A percentile compares a stretch with the other conserved stretches of the same genome.
These are phyloP conservation scores for Erodium texanum DNA, from an alignment of 441 rosid genomes.

Conservation along the genomic window DNA sequence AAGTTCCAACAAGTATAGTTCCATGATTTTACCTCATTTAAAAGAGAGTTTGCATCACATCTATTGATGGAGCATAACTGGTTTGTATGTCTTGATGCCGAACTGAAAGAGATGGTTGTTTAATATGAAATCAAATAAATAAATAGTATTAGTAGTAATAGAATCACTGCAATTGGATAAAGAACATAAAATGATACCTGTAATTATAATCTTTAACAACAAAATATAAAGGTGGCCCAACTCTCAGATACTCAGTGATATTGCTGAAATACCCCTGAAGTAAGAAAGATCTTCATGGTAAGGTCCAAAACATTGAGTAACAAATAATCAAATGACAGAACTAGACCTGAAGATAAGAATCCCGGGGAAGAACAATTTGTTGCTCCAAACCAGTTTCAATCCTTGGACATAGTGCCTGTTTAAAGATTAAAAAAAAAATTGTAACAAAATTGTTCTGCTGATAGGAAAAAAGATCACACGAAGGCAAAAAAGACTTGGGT, in stretches of 20 bases:
- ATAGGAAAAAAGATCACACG: not conserved
- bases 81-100: conserved; percentile 45
- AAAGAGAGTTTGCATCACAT: conserved; percentile 53
- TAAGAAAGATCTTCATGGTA: conserved; percentile 8
- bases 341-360: conserved; percentile 58
- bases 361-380: conserved; percentile 59
- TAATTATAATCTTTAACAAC: conserved; percentile 59
- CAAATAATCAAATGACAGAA: not conserved
- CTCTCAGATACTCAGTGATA: conserved; percentile 44
- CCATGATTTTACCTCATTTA: conserved; percentile 42
- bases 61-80: conserved; percentile 58
- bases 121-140: conserved; percentile 19
- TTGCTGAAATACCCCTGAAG: conserved; percentile 49
- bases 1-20: not conserved
- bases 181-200: conserved; percentile 27
- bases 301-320: not conserved
- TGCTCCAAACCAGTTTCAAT: conserved; percentile 59
- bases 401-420: conserved; percentile 46
- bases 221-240: conserved; percentile 60
- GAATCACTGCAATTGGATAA: not conserved
- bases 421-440: conserved; percentile 14
- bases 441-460: not conserved
- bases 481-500: not conserved
- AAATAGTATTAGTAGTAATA: not conserved
- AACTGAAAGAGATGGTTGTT: conserved; percentile 30